Percentiles rank a stretch among this genome's conserved stretches.
Conservation (phyloP, 176 grass and related monocot species). For the Eragrostis nindensis region DNA sequence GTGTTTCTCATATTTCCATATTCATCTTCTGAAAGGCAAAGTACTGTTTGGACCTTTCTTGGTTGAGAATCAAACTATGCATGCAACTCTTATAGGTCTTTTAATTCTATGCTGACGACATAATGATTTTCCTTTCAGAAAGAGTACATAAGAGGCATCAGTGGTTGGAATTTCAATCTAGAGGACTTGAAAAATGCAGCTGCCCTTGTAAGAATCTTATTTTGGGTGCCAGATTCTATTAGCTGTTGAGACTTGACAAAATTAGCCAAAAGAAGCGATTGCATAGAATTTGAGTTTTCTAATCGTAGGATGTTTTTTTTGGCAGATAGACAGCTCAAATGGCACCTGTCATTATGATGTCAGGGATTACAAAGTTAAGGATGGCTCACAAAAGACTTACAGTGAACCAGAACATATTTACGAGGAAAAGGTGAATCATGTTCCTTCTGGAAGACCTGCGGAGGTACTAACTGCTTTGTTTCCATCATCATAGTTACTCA, state of each 20-base stretch:
- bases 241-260: conserved; percentile 2
- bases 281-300: conserved; percentile 29
- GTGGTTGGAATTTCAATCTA: conserved; percentile 99
- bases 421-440: conserved; percentile 53
- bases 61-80: conserved; percentile 21
- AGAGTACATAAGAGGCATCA: conserved; percentile 96
- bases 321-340: conserved; percentile 82
- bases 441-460: conserved; percentile 49
- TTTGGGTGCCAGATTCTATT: conserved; percentile 13
- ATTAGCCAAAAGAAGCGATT: conserved; percentile 13
- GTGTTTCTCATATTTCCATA: conserved; percentile 14
- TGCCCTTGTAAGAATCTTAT: conserved; percentile 75
- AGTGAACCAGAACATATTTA: conserved; percentile 40
- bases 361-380: conserved; percentile 46
- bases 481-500: conserved; percentile 30
- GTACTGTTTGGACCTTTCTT: conserved; percentile 4
- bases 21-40: conserved; percentile 11
- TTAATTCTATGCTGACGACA: conserved; percentile 17
- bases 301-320: conserved; percentile 50
- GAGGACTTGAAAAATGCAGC: conserved; percentile 95
- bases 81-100: conserved; percentile 14
- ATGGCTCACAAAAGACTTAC: conserved; percentile 40
- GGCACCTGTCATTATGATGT: conserved; percentile 52
- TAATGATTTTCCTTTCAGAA: conserved; percentile 60
- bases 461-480: conserved; percentile 54